Evolutionary conservation across 345 rosid genomes (phyloP), one percentile per base, ranked within the genome.

Genomic region (Pistacia integerrima): DNA sequence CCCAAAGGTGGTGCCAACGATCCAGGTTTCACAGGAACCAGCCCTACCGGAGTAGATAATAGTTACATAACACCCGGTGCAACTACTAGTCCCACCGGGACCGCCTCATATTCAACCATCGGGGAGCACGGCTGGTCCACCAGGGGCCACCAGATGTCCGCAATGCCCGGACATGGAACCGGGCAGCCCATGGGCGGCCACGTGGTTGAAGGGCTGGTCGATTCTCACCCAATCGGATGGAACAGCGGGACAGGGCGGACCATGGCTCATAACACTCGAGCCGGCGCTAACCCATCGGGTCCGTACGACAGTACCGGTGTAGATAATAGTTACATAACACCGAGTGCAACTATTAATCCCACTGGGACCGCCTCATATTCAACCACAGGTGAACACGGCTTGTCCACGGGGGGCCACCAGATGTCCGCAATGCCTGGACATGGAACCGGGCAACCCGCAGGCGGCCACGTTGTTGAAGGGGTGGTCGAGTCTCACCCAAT

Each of bases 11-110:
- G 55, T 58, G 65, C 38, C 13, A 20, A 35, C 48, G 33, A 54
- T 20, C 30, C 46, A 7, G 66, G 56, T 60, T 58, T 57, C 33
- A 58, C 64, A 1, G 5, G 64, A 5, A 22, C 74, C 14, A 51
- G 74, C 8, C 35, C 57, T 16, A 78, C 70, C 8, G 87, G 85
- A 4, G 68, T 68, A 0, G 13, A 28, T 1, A 35, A 52, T 1
- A 71, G 70, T 3, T 64, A 67, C 72, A 65, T 84, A 4, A 65
- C 86, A 3, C 68, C 54, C n/a, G 74, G 76, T 38, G 61, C 46
- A 41, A 41, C 81, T 13, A 77, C 48, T 1, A 28, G 33, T 20
- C 14, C 54, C 12, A 2, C 4, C 0, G 48, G 48, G 36, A 22
- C 58, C 3, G 56, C 41, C 38, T 11, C 57, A 13, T 57, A n/a